Evolutionary conservation across 106 monocot species (phyloP).

Genomic region (Acorus calamus): DNA sequence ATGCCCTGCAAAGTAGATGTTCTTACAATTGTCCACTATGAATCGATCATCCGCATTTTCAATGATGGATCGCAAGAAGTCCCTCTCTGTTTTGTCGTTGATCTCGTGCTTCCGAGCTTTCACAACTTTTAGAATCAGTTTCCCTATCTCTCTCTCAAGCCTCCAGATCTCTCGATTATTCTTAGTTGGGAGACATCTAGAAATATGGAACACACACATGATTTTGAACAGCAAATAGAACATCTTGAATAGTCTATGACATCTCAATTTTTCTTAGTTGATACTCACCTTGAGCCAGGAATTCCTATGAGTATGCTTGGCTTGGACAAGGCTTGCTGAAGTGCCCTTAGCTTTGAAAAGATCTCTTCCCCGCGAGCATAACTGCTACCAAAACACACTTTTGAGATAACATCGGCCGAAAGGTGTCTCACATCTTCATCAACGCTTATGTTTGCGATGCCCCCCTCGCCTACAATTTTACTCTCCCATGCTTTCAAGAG

Average conservation of each 20-base stretch:
- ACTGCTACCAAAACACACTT: constrained; percentile 66
- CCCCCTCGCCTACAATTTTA: constrained; percentile 27
- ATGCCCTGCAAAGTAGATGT: constrained; percentile 68
- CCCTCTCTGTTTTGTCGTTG: constrained; percentile 2
- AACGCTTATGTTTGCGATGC: constrained; percentile 32
- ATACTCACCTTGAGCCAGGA: constrained; percentile 36
- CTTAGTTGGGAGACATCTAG: constrained; percentile 34
- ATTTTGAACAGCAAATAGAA: neutral
- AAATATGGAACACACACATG: neutral
- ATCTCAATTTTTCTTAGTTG: neutral
- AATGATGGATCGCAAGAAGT: constrained; percentile 42
- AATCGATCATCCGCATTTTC: constrained; percentile 22
- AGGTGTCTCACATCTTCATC: constrained; percentile 50
- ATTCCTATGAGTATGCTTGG: constrained; percentile 32
- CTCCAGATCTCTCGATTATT: constrained; percentile 38
- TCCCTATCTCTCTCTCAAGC: constrained; percentile 29
- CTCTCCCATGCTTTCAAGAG: constrained; percentile 51
- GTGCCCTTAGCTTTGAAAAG: constrained; percentile 35
- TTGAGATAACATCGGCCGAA: constrained; percentile 64
- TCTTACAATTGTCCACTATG: constrained; percentile 84
- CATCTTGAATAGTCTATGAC: neutral
- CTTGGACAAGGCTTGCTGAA: constrained; percentile 34
- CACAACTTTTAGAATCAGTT: constrained; percentile 30
- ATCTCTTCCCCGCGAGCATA: constrained; percentile 49
- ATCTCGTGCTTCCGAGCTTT: constrained; percentile 12